Percentiles rank a stretch among this genome's conserved stretches.
Evolutionary conservation across 2,329 filamentous ascomycete genomes (phyloP).

Genomic region (Aspergillus quadricinctus): DNA sequence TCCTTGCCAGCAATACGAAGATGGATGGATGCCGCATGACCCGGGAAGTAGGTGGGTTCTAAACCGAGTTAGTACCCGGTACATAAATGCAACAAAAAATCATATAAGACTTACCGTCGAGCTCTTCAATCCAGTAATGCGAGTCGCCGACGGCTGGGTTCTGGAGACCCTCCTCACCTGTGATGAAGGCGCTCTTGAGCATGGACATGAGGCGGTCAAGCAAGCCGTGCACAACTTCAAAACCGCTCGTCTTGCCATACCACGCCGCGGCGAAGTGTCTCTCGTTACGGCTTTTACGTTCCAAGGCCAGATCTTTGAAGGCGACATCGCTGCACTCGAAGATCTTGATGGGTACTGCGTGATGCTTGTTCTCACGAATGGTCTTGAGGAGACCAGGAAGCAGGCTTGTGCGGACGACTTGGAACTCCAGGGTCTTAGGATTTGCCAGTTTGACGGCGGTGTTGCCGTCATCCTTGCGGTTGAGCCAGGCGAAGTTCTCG

Average conservation of each 20-base stretch:
- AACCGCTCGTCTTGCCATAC: slow-evolving; percentile 91
- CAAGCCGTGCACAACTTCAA: slow-evolving; percentile 92
- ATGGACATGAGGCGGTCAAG: slow-evolving; percentile 89
- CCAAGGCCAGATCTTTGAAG: slow-evolving; percentile 76
- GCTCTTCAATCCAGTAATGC: slow-evolving; percentile 91
- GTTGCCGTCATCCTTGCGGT: slow-evolving; percentile 79
- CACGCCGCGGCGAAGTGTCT: slow-evolving; percentile 93
- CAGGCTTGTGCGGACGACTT: slow-evolving; percentile 82
- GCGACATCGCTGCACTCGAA: slow-evolving; percentile 89
- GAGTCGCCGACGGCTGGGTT: slow-evolving; percentile 55
- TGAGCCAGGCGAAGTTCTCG: slow-evolving; percentile 95
- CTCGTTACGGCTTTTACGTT: slow-evolving; percentile 88
- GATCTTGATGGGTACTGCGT: slow-evolving; percentile 83
- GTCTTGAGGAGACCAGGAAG: slow-evolving; percentile 89
- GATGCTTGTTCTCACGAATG: slow-evolving; percentile 86
- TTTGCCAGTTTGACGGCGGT: slow-evolving; percentile 83
- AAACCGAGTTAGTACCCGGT: not conserved
- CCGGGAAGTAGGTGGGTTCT: slow-evolving; percentile 86
- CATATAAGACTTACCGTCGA: slow-evolving; percentile 57
- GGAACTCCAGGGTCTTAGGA: slow-evolving; percentile 89
- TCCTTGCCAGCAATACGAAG: slow-evolving; percentile 70
- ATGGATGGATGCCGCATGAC: slow-evolving; percentile 81
- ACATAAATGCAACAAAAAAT: slow-evolving; percentile 1
- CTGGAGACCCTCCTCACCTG: slow-evolving; percentile 66
- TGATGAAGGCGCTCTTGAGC: slow-evolving; percentile 78